Evolutionary conservation across 2,329 filamentous ascomycete species (phyloP).

Genomic region (Nothophoma quercina): DNA sequence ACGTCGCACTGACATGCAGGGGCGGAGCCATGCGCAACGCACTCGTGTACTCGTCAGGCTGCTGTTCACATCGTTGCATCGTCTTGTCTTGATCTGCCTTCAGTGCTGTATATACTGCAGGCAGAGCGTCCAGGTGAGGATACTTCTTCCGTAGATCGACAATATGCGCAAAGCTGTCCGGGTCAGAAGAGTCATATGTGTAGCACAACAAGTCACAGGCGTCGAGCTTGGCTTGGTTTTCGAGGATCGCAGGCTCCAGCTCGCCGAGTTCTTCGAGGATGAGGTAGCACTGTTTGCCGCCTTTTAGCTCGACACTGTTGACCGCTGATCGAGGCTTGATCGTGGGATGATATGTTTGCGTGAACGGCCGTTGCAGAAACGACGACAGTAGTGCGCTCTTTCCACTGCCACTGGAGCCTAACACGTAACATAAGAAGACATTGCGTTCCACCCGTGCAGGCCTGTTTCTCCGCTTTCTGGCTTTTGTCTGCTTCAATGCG

Average conservation of each 20-base stretch:
- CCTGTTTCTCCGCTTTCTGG: slow-evolving; percentile 82
- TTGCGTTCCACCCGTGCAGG: slow-evolving; percentile 90
- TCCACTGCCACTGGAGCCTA: slow-evolving; percentile 84
- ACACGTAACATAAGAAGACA: slow-evolving; percentile 90
- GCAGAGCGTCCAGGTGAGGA: slow-evolving; percentile 85
- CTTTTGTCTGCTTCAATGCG: slow-evolving; percentile 90
- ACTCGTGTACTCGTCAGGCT: slow-evolving; percentile 87
- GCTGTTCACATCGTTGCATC: slow-evolving; percentile 90
- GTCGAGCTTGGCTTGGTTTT: slow-evolving; percentile 88
- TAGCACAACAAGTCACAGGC: slow-evolving; percentile 95
- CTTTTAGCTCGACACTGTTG: slow-evolving; percentile 94
- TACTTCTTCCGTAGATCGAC: slow-evolving; percentile 80
- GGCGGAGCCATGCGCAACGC: slow-evolving; percentile 87
- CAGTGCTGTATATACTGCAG: slow-evolving; percentile 88
- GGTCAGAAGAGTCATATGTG: slow-evolving; percentile 95
- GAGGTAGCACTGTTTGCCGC: slow-evolving; percentile 95
- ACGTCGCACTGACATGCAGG: slow-evolving; percentile 92
- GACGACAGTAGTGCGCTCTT: slow-evolving; percentile 92
- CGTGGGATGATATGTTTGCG: slow-evolving; percentile 83
- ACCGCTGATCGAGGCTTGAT: slow-evolving; percentile 94
- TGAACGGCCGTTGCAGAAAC: slow-evolving; percentile 89
- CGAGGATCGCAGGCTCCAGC: slow-evolving; percentile 91
- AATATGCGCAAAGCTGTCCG: slow-evolving; percentile 93
- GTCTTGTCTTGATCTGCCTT: slow-evolving; percentile 97
- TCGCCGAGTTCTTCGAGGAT: slow-evolving; percentile 96